Evolutionary conservation across 163 green algal genomes (phyloP), one percentile per base, ranked within the genome.

Genomic region (Chloroidium sp.): DNA sequence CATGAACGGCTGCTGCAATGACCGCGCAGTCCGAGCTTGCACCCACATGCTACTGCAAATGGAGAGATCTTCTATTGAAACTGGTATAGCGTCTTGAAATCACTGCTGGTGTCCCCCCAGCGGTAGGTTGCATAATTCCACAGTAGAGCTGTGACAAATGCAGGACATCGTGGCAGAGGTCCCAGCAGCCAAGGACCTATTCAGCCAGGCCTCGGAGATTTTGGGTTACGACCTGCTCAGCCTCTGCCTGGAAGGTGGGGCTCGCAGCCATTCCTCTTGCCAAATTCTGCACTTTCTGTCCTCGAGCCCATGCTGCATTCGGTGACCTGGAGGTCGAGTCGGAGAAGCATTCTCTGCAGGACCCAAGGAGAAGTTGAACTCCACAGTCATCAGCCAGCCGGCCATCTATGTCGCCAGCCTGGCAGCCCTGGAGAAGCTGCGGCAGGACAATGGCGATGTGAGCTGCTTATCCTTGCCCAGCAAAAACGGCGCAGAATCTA

Each of bases 161-260:
- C 85, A 94, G 87, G 93, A 95, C 78, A 88, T 97, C 14, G 92
- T 91, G 1, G 90, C 87, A 3, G 85, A 92, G 69, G 89, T 95
- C 2, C 91, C 96, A 4, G 91, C 90, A 60, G 96, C 96, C 77
- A 97, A 95, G 86, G 88, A 89, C 75, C 86, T 99, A 64, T 99
- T 99, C 88, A 91, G 97, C 67, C 91, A 92, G 74, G 96, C 96
- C 1, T 94, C 90, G 0, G 95, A 98, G 59, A 97, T 99, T 68
- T 88, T 99, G 62, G 95, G 95, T 61, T 99, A 99, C 81, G 95
- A 99, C 86, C 87, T 99, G 58, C 91, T 99, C 4, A 84, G 97
- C 79, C 80, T 95, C 1, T 98, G 94, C 87, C 75, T 87, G 0
- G 88, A 93, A 74, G 89, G 93, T 95, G 78, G 62, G 84, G 1